phyloP scores from a whole-genome alignment of 768 basidiomycete genomes.

The Tricholoma sp. region DNA sequence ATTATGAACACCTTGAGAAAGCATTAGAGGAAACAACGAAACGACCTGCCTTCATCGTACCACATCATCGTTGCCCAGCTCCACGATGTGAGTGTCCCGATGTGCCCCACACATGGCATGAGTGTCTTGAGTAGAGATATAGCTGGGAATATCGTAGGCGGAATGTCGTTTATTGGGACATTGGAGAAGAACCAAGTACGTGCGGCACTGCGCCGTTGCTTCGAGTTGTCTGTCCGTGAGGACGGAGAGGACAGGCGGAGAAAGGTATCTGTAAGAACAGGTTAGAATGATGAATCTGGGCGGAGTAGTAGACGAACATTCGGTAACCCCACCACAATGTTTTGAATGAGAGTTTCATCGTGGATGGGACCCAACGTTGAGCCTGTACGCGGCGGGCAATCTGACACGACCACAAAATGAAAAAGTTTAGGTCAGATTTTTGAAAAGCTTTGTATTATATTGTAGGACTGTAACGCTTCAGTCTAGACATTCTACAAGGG shows the following conservation, averaged over 20 bases:
- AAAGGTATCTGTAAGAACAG: slow-evolving; percentile 53
- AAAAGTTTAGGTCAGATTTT: no score
- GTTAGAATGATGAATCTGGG: background rate
- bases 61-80: slow-evolving; percentile 67
- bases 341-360: slow-evolving; percentile 68
- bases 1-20: no score
- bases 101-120: slow-evolving; percentile 66
- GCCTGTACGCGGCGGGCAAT: slow-evolving; percentile 2
- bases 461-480: background rate
- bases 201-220: slow-evolving; percentile 62
- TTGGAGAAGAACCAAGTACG: slow-evolving; percentile 71
- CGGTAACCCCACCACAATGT: slow-evolving; percentile 85
- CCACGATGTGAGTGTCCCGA: slow-evolving; percentile 78
- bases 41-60: slow-evolving; percentile 63
- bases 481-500: background rate
- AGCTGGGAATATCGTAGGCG: slow-evolving; percentile 54
- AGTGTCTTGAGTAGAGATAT: slow-evolving; percentile 55
- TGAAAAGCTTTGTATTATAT: background rate
- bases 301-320: slow-evolving; percentile 42
- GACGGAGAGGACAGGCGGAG: slow-evolving; percentile 65
- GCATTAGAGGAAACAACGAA: background rate
- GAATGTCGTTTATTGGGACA: slow-evolving; percentile 53
- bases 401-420: background rate
- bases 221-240: slow-evolving; percentile 64
- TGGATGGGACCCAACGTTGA: slow-evolving; percentile 68